Base-by-base conservation (phyloP, 2,329 filamentous ascomycete genomes). In the Xylariaceae sp. region DNA sequence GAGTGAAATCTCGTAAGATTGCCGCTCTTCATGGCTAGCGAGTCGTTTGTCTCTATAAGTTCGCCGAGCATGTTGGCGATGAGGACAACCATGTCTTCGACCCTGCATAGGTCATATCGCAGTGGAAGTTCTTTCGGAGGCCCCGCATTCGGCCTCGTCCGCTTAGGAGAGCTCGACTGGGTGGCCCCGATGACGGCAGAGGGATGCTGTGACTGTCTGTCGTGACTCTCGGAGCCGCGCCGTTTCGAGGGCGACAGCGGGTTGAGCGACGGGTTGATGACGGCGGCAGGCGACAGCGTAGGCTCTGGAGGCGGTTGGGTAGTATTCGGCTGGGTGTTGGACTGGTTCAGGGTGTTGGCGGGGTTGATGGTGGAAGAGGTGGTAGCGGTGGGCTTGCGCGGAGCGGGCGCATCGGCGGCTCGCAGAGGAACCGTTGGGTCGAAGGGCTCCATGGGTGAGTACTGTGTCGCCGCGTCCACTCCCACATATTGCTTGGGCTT, bases 41-140 rank as follows among this genome's bases (percentile, higher is more conserved):
- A 82, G 69, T 99, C 94, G 65, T 99, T 99, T 57, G 93, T 89
- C 56, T 89, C 86, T 60, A 99, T 96, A 44, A 99, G 77, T 72
- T 99, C 94, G 71, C 92, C 87, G 44, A 99, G 80, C 94, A 99
- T 97, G 66, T 95, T 90, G 42, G 92, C 86, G 60, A 99, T 94
- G 55, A 99, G 75, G 40, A 93, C 79, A 28, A 96, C 94, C 67
- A 99, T 82, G 67, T 97, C 92, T 64, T 91, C 88, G 9, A 89
- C 83, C 38, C 87, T 78, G 68, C 90, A 96, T 11, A 84, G 75
- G 69, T 96, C 90, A 69, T 99, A 99, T 63, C 80, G 79, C 54
- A 80, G 71, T 1, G 94, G 88, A 66, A 94, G 64, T 9, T 79
- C 61, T 64, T 84, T 87, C 39, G 79, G 73, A 7, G 79, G 75